Evolutionary conservation across 306 rosid species (phyloP).

Genomic region (Prunus kanzakura): DNA sequence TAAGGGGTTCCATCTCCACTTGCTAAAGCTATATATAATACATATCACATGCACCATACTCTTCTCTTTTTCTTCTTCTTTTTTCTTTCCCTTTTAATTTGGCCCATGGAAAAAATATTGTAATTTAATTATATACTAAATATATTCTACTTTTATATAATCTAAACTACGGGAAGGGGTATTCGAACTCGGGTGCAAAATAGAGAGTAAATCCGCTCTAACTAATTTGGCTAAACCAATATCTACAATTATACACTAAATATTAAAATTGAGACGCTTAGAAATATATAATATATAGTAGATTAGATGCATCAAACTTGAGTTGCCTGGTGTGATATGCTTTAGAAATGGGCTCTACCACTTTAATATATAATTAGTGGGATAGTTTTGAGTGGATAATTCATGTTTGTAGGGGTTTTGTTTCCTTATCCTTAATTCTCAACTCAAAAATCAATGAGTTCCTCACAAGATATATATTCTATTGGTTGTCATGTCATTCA

Average conservation of each 20-base stretch:
- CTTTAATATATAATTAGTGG: background rate
- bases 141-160: no score
- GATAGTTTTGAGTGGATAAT: background rate
- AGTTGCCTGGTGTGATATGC: background rate
- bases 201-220: rapidly evolving
- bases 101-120: background rate
- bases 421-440: background rate
- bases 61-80: background rate
- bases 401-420: background rate
- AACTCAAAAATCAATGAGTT: background rate
- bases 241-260: no score
- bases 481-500: background rate
- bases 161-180: rapidly evolving
- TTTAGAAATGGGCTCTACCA: background rate
- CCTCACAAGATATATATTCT: background rate
- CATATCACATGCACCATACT: background rate
- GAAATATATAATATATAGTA: no score
- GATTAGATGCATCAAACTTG: no score
- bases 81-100: background rate
- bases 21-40: background rate
- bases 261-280: no score
- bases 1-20: slow-evolving; percentile 29
- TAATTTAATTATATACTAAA: no score
- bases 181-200: no score
- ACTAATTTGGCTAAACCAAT: no score